These are phyloP conservation scores for Boechera stricta DNA, from an alignment of 345 rosid genomes.

Conservation along the genomic window DNA sequence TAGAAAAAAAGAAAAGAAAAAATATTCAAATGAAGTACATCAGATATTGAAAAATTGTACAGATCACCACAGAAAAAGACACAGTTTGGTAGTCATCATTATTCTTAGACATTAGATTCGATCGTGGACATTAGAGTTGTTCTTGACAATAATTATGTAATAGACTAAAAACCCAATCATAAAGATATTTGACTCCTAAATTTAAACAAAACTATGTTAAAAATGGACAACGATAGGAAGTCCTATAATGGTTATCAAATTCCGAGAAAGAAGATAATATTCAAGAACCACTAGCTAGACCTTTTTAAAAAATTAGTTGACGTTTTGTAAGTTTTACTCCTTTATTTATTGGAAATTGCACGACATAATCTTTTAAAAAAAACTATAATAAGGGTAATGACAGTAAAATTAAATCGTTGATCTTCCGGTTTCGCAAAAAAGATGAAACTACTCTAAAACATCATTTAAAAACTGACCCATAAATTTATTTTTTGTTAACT, in stretches of 20 bases:
- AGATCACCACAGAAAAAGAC: conserved; percentile 20
- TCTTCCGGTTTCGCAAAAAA: background rate
- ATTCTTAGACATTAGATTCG: conserved; percentile 10
- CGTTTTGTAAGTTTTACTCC: background rate
- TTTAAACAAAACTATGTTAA: conserved; percentile 16
- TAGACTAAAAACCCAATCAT: conserved; percentile 13
- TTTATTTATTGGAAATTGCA: background rate
- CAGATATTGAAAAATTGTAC: background rate
- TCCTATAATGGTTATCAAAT: conserved; percentile 9
- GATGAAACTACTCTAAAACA: background rate
- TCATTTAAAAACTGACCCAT: too few species aligned
- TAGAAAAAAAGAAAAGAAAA: background rate
- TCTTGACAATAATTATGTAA: conserved; percentile 27
- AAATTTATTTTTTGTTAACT: too few species aligned
- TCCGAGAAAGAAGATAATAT: background rate
- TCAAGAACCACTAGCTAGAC: background rate
- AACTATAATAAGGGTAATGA: background rate
- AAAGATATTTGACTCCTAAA: conserved; percentile 23
- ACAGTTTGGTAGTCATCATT: conserved; percentile 36
- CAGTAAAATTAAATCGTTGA: background rate
- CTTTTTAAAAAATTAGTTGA: background rate
- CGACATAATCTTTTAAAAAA: background rate
- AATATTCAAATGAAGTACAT: background rate
- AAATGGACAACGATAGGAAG: conserved; percentile 12
- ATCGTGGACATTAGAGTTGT: conserved; percentile 24